Evolutionary conservation across 139 green algal species (phyloP).

Genomic region (Chlorella sorokiniana): DNA sequence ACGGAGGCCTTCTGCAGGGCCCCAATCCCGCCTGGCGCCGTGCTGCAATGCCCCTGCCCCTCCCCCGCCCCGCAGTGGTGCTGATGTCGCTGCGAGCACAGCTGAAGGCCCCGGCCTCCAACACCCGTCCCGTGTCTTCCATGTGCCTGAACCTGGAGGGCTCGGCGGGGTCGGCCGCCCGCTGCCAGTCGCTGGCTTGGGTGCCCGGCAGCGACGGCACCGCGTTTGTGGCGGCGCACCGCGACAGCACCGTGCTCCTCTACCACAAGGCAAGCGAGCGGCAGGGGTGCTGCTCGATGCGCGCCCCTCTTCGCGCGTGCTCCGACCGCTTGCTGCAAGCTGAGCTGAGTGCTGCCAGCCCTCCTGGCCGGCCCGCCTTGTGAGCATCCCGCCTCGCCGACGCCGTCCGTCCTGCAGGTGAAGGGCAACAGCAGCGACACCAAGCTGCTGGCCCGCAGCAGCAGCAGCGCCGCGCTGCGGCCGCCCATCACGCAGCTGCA

Average conservation of each 20-base stretch:
- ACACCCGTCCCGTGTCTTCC: constrained; percentile 38
- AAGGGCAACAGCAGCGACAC: constrained; percentile 57
- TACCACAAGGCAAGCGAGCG: constrained; percentile 12
- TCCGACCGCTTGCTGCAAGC: not conserved
- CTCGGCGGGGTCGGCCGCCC: constrained; percentile 31
- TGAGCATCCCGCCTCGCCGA: no score
- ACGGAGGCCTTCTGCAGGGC: not conserved
- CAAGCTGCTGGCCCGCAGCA: constrained; percentile 43
- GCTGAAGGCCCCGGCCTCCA: constrained; percentile 42
- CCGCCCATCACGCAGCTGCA: constrained; percentile 16
- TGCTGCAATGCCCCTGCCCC: not conserved
- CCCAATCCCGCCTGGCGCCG: no score
- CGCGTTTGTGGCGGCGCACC: constrained; percentile 63
- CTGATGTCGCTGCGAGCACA: constrained; percentile 66
- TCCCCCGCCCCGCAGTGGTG: constrained; percentile 54
- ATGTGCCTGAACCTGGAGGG: constrained; percentile 57
- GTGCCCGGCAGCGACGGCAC: constrained; percentile 46
- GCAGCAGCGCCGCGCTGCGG: constrained; percentile 23
- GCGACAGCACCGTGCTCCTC: constrained; percentile 57
- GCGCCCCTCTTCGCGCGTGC: no score
- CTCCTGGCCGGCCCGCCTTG: not conserved
- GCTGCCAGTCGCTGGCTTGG: constrained; percentile 64
- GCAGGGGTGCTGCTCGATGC: not conserved
- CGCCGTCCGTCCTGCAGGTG: constrained; percentile 1
- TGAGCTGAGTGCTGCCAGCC: not conserved